Base-by-base conservation (phyloP, 441 rosid genomes). In the Mallotus japonicus region DNA sequence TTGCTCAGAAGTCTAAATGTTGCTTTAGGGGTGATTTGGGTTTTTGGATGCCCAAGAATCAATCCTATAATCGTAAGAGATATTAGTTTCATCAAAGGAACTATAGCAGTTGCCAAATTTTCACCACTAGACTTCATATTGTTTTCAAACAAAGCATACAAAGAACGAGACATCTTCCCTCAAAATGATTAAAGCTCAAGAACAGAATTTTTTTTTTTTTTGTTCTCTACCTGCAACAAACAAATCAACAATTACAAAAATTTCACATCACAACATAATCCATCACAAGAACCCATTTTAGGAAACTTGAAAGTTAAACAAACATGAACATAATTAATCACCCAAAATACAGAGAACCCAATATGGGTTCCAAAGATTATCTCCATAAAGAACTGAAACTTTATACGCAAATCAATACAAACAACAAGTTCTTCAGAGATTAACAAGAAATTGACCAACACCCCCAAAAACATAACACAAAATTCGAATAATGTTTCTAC, bases 1-100 rank as follows among this genome's bases (percentile, higher is more conserved):
- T 95, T 95, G 87, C 99, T 92, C 13, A 94, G 81, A 65, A 94
- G 91, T 84, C 80, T 84, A 53, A 92, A 94, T 0, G 97, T 88
- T 0, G 92, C 93, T 73, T 80, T 87, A 0, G 97, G 97, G 65
- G 87, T 78, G 63, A 88, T 82, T 68, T 85, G 84, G 46, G 80
- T 77, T 67, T 74, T 88, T 0, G 90, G 97, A 73, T 87, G 88
- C 6, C 92, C 99, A 73, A 95, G 97, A 72, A 95, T 75, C 50
- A 92, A 77, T 75, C 97, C 97, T 6, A 94, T 89, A 6, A 85
- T 75, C 1, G 92, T 85, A 51, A 94, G 88, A 69, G 81, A 85
- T 50, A 92, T 79, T 56, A 90, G 89, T 78, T 94, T 92, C 92
- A 90, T 37, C 78, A 92, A 80, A 47, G 94, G 99, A 22, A 90